Evolutionary conservation across 192 early-diverging fungal species (phyloP), one percentile per base, ranked within the genome.

Genomic region (Coemansia sp.): DNA sequence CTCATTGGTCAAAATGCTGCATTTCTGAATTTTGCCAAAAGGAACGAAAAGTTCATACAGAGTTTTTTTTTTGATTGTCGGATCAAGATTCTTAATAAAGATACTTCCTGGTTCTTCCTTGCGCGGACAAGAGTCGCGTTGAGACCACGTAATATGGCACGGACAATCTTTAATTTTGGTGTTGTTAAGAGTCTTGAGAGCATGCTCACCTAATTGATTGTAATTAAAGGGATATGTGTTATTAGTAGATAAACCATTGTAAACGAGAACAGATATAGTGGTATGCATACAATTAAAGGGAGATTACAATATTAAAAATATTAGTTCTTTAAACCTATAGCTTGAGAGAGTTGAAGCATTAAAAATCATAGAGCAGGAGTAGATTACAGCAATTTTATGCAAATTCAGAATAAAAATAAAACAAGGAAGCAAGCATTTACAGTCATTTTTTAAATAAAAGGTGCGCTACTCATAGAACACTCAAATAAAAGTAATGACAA

Each of bases 91-190:
- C 85, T 99, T 99, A 85, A 99, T 99, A 79, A 99, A 99, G 78
- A 99, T 93, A 83, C 97, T 99, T 60, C 95, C 95, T 47, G 83
- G 81, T 39, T 94, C 93, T 55, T 84, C 85, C 66, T 89, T 88
- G 81, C 96, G 94, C 67, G 92, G 80, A 46, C 92, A 84, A 19
- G 96, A 95, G 84, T 99, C 95, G 69, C 96, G 91, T 84, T 99
- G 93, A 38, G 94, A 96, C 95, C 94, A 99, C 96, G 97, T 99
- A 82, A 99, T 99, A 66, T 95, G 93, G 84, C 96, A 96, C 45
- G 93, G 84, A 69, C 89, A 87, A 58, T 88, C 93, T 83, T 94
- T 95, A 78, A 99, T 87, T 71, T 87, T 81, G 60, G 91, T 90
- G 83, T 96, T 97, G 91, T 99, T 99, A 53, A 99, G 85, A 52